Conservation (phyloP, 148 eudicot genomes). For the Chenopodium quinoa region DNA sequence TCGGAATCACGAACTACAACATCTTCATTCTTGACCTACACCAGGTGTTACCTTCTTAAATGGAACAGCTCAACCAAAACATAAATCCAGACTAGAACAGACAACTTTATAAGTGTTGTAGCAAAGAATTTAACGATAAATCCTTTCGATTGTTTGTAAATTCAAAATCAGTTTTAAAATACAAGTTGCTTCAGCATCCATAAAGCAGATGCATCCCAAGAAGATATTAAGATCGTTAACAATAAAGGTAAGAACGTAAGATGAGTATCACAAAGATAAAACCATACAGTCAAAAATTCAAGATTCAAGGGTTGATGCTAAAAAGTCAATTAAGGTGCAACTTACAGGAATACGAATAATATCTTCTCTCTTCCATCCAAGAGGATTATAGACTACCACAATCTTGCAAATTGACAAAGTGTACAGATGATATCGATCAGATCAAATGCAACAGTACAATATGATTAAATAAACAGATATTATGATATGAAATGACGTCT, state of each 20-base stretch:
- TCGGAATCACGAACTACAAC: constrained; percentile 50
- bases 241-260: neutral
- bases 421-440: neutral
- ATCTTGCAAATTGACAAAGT: constrained; percentile 39
- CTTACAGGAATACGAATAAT: constrained; percentile 84
- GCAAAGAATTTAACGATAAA: neutral
- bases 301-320: neutral
- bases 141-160: neutral
- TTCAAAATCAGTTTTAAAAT: neutral
- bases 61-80: neutral
- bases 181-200: neutral
- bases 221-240: neutral
- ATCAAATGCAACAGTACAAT: neutral
- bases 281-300: neutral
- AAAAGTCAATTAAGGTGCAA: constrained; percentile 14
- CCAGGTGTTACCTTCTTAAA: constrained; percentile 19
- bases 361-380: constrained; percentile 87
- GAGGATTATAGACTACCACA: constrained; percentile 77
- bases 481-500: constrained; percentile 5
- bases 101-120: neutral
- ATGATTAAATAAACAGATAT: neutral
- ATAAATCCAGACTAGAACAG: neutral
- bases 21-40: constrained; percentile 52
- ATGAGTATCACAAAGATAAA: neutral
- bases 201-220: neutral